A percentile compares a stretch with the other conserved stretches of the same genome.
Conservation (phyloP, 1,284 basidiomycete genomes). For the Phlebopus sp. region DNA sequence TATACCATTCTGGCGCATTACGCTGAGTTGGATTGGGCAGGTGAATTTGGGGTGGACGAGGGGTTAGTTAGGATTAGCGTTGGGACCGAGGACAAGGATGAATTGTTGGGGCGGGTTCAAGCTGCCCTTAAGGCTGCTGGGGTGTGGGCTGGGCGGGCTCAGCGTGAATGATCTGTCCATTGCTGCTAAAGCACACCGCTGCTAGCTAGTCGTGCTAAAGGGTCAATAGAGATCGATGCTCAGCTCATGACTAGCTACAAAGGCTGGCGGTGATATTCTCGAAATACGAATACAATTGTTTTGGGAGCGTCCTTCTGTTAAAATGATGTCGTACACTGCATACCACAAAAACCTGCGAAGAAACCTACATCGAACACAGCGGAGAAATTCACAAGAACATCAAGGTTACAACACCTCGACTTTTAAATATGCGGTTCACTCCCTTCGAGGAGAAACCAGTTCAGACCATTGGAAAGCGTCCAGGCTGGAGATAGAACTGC, state of each 20-base stretch:
- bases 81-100: constrained; percentile 73
- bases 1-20: constrained; percentile 92
- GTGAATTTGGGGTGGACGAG: constrained; percentile 75
- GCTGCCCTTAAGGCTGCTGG: constrained; percentile 68
- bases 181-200: too few species aligned
- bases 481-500: constrained; percentile 30
- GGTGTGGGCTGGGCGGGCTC: background rate
- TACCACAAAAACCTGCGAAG: too few species aligned
- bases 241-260: too few species aligned
- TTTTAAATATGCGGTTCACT: constrained; percentile 21
- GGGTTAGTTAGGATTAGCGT: constrained; percentile 83
- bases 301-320: too few species aligned
- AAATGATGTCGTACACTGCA: too few species aligned
- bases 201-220: too few species aligned
- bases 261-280: too few species aligned
- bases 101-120: constrained; percentile 59
- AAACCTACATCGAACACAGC: too few species aligned
- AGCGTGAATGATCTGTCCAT: too few species aligned
- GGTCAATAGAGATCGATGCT: too few species aligned
- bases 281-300: too few species aligned
- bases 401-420: background rate
- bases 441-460: constrained; percentile 30
- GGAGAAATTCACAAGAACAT: background rate
- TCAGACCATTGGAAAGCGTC: constrained; percentile 34
- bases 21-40: constrained; percentile 87